Evolutionary conservation across 2,329 filamentous ascomycete species (phyloP), one percentile per base, ranked within the genome.

Genomic region (Xenoacremonium recifei): DNA sequence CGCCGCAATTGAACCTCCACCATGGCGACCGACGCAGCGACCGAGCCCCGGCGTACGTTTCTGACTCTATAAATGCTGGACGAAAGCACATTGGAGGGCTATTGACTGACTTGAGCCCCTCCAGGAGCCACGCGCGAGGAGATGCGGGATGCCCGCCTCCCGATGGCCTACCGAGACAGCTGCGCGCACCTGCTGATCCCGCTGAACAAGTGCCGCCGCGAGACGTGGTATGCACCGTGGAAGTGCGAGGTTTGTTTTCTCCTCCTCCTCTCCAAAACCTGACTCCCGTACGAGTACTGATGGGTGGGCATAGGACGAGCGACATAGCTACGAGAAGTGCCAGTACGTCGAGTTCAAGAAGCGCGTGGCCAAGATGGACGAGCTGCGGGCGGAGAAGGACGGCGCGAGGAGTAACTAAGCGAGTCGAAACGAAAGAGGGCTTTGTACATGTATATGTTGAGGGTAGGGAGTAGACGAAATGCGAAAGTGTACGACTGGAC

Each of bases 271-370:
- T n/a, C n/a, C n/a, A n/a, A n/a, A n/a, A 21, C 9, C 21, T 15
- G 17, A 17, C 13, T 21, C n/a, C 23, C 34, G 25, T 27, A 31
- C 6, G 32, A 27, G 21, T 37, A 42, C 44, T 36, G 27, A 50
- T 39, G 42, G 43, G 36, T 12, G 31, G 4, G 21, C 27, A 45
- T 64, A 97, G 93, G 84, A 90, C 68, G 93, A 99, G 77, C 80
- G 93, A 75, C 93, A 99, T 73, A 86, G 84, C 63, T 99, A 99
- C 77, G 93, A 99, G 68, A 97, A 97, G 70, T 99, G 93, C 81
- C 93, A 99, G 65, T 99, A 99, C 71, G 87, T 87, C 53, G 93
- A 97, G 68, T 99, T 99, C 79, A 96, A 96, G 83, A 89, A 92
- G 79, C 84, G 93, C 45, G 93, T 99, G 53, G 89, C 87, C 63